Evolutionary conservation across 1,139 yeast species (phyloP).

Genomic region (Hansenula lynferdii): DNA sequence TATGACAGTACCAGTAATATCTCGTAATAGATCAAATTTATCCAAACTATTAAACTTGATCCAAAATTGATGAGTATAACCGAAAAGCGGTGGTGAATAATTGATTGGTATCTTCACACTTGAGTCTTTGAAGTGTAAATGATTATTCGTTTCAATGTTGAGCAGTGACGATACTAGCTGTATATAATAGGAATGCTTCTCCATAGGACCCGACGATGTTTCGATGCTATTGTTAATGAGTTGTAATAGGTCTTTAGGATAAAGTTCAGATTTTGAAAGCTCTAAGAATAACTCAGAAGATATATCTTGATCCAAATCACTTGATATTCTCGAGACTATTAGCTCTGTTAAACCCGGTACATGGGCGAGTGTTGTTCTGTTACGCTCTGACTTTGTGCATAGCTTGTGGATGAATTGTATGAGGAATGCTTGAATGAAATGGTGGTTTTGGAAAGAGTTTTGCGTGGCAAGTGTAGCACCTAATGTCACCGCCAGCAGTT

Average conservation of each 20-base stretch:
- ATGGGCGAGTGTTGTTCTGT: neutral
- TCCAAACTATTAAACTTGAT: conserved; percentile 10
- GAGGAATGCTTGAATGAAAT: neutral
- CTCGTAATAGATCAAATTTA: conserved; percentile 7
- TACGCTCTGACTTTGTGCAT: neutral
- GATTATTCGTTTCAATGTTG: conserved; percentile 10
- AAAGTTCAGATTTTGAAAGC: neutral
- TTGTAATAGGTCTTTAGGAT: neutral
- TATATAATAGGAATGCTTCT: too few relatives aligned
- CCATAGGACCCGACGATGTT: too few relatives aligned
- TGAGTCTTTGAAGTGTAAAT: conserved; percentile 14
- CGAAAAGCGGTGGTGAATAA: neutral
- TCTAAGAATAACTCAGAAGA: neutral
- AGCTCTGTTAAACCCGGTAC: neutral
- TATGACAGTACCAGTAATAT: neutral
- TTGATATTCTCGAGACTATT: neutral
- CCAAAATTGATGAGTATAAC: conserved; percentile 20
- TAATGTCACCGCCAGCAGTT: neutral
- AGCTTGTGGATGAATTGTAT: neutral
- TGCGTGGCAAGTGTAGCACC: neutral
- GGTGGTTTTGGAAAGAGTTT: neutral
- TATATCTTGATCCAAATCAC: too few relatives aligned
- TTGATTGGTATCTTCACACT: conserved; percentile 5
- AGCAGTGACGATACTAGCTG: conserved; percentile 8
- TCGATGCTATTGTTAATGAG: neutral